Percentiles rank a stretch among this genome's conserved stretches.
phyloP scores from a whole-genome alignment of 805 yeast species.

The Isabelozyma rhagii region DNA sequence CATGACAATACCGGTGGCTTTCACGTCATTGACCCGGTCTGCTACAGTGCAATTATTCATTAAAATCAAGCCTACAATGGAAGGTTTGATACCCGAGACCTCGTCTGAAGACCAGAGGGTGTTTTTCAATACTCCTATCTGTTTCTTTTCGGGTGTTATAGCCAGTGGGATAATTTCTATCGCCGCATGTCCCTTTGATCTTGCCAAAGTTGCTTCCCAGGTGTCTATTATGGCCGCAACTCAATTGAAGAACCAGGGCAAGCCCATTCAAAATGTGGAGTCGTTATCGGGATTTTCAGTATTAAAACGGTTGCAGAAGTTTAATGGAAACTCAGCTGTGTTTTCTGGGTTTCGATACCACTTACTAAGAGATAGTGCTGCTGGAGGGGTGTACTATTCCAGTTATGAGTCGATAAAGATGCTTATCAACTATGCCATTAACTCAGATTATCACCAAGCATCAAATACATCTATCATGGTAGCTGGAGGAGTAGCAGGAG shows the following conservation, averaged over 20 bases:
- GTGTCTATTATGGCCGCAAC: slow-evolving; percentile 42
- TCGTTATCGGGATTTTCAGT: background rate
- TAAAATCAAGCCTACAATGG: slow-evolving; percentile 36
- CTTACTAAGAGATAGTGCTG: slow-evolving; percentile 56
- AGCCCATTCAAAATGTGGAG: background rate
- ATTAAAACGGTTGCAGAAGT: slow-evolving; percentile 38
- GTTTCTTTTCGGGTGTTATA: slow-evolving; percentile 39
- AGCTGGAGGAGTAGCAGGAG: slow-evolving; percentile 71
- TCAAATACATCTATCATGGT: slow-evolving; percentile 26
- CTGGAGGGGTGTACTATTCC: slow-evolving; percentile 64
- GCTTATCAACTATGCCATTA: slow-evolving; percentile 27
- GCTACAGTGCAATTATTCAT: slow-evolving; percentile 58
- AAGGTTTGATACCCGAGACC: background rate
- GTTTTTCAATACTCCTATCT: slow-evolving; percentile 31
- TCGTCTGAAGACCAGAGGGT: slow-evolving; percentile 30
- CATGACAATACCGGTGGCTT: slow-evolving; percentile 58
- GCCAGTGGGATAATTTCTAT: slow-evolving; percentile 57
- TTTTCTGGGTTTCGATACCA: slow-evolving; percentile 67
- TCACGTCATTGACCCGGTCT: slow-evolving; percentile 58
- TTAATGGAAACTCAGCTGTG: slow-evolving; percentile 55
- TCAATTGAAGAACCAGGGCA: background rate
- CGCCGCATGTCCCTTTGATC: slow-evolving; percentile 72
- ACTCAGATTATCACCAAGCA: slow-evolving; percentile 1
- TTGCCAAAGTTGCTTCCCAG: slow-evolving; percentile 71
- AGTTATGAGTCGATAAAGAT: slow-evolving; percentile 64